Evolutionary conservation across 202 grass and related monocot species (phyloP), one percentile per base, ranked within the genome.

Genomic region (Schoenoplectus triqueter): DNA sequence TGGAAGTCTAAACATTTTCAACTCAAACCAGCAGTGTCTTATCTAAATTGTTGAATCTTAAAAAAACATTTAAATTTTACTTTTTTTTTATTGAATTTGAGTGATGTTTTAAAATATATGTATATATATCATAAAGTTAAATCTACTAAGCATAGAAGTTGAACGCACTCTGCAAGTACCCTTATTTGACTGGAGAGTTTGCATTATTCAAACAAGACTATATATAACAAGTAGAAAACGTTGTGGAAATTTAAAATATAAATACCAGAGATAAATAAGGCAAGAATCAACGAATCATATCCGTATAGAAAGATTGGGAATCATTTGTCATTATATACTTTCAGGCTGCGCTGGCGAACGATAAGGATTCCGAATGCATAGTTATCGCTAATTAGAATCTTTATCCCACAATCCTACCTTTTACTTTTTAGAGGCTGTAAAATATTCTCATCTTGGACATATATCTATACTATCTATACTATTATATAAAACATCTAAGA

Each of bases 321-420:
- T 78, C 51, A 78, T 21, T 31, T 78, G 54, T 59, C 74, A 78
- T 60, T 78, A 31, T 31, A 31, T 31, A 78, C 74, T 59, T 78
- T 60, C 54, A 78, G 7, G 54, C 74, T 78, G 41, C 54, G 22
- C 54, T 78, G 74, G 52, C 7, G 74, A 78, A 78, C 20, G 74
- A 78, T 60, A 78, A 78, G 54, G 74, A 78, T 78, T 78, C 74
- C 74, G 17, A 60, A 8, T 78, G 22, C 54, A 78, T 78, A 78
- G 74, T 78, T 60, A 78, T 78, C 54, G 6, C 13, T 78, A 78
- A 61, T 78, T 54, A 42, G 74, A 78, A 78, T 78, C 74, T 78
- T 31, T 78, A 78, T 78, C 54, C 55, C 4, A 13, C 52, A n/a
- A 21, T 50, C 51, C 11, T 39, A 78, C 11, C 39, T 78, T 60